Evolutionary conservation across 2,329 filamentous ascomycete genomes (phyloP).

Genomic region (Aureobasidium zeae): DNA sequence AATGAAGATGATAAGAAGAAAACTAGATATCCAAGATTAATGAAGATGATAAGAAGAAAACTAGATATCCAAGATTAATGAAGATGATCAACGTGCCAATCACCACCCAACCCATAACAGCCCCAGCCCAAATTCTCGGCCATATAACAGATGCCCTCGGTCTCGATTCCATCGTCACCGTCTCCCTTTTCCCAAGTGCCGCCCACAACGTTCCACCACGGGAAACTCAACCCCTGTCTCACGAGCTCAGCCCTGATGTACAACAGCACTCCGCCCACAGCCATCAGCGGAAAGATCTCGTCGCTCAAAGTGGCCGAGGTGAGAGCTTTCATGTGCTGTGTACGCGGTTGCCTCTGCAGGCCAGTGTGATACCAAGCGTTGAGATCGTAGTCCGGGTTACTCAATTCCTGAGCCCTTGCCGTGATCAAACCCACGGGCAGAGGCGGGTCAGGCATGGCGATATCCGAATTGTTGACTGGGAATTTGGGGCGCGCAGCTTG

Average conservation of each 20-base stretch:
- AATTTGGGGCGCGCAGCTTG: neutral
- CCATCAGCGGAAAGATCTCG: slow-evolving; percentile 29
- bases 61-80: neutral
- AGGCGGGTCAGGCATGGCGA: neutral
- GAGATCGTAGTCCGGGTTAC: neutral
- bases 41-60: neutral
- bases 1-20: neutral
- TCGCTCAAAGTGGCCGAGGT: slow-evolving; percentile 23
- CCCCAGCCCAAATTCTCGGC: neutral
- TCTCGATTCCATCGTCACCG: slow-evolving; percentile 31
- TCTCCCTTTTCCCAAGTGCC: slow-evolving; percentile 28
- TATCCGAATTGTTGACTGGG: neutral
- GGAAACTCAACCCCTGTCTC: slow-evolving; percentile 29
- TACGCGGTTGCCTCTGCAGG: neutral
- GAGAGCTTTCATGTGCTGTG: slow-evolving; percentile 14
- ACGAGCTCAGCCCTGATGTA: slow-evolving; percentile 29
- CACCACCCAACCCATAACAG: neutral
- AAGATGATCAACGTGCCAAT: slow-evolving; percentile 4
- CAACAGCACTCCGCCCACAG: slow-evolving; percentile 31
- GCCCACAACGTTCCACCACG: slow-evolving; percentile 29
- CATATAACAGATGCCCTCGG: slow-evolving; percentile 31
- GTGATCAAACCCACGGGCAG: slow-evolving; percentile 1
- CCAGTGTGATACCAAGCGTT: neutral
- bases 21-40: neutral
- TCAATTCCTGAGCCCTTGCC: neutral